Evolutionary conservation across 495 filamentous ascomycete species (phyloP), one percentile per base, ranked within the genome.

Genomic region (Neurospora sp.): DNA sequence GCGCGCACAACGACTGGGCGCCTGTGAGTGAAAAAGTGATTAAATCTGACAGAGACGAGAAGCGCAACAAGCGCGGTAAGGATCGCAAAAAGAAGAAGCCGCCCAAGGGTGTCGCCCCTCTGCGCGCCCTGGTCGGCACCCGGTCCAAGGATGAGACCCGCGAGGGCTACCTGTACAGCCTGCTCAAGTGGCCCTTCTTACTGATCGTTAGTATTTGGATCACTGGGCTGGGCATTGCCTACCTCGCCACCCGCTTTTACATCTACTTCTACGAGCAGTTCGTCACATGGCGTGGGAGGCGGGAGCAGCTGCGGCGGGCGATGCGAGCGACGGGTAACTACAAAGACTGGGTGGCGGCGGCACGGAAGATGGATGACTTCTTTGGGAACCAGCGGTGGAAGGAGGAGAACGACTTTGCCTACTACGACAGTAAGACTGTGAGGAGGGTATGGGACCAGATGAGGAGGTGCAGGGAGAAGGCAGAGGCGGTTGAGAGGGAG

Each of bases 161-260:
- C 69, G 96, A 99, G 82, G 96, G 96, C 0, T 93, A 94, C 76
- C 86, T 96, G 16, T 98, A 99, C 80, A 87, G 86, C 2, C 78
- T 98, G 37, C 83, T 97, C 66, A 97, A 97, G 80, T 98, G 94
- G 93, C 96, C 96, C 7, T 87, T 99, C 73, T 83, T 99, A 39
- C 76, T 92, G 20, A 83, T 90, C 39, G 94, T 97, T 0, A 85
- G 90, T 62, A 87, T 90, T 14, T 98, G 94, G 94, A 89, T 99
- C 70, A 69, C 88, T 1, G 87, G 92, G 10, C 85, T 90, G 39
- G 85, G 88, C 59, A 79, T 89, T n/a, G 83, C 88, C 42, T 98
- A 99, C 83, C 79, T 92, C 18, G 79, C 92, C 69, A 96, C 93
- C n/a, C 87, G 96, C 12, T 82, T 93, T 66, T 99, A 98, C 82